Evolutionary conservation across 2,329 filamentous ascomycete species (phyloP).

Genomic region (Neonectria ditissima): DNA sequence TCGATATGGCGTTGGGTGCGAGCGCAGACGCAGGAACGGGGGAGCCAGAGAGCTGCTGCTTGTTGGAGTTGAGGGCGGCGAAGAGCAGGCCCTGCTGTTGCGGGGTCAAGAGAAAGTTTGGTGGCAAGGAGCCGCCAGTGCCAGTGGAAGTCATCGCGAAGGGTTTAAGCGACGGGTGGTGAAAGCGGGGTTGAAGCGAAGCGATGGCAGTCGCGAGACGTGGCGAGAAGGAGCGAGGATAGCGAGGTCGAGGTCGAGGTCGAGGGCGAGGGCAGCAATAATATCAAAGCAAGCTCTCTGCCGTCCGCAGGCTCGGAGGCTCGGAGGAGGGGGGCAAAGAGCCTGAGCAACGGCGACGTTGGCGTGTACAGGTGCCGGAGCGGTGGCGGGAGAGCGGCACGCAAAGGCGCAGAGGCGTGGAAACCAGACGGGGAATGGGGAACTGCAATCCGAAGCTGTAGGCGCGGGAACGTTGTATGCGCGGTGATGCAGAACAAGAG

Average conservation of each 20-base stretch:
- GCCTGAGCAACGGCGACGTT: constrained; percentile 40
- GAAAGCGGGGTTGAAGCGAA: constrained; percentile 12
- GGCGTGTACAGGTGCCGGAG: constrained; percentile 28
- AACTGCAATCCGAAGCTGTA: constrained; percentile 1
- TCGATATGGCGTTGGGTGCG: constrained; percentile 53
- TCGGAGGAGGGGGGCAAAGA: constrained; percentile 42
- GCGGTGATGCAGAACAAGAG: neutral
- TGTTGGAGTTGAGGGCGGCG: constrained; percentile 81
- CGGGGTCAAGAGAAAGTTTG: constrained; percentile 76
- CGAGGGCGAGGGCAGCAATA: constrained; percentile 21
- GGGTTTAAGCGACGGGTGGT: constrained; percentile 14
- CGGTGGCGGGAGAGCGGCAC: constrained; percentile 2
- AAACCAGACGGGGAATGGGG: constrained; percentile 27
- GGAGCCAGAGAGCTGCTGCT: constrained; percentile 50
- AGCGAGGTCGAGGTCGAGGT: constrained; percentile 6
- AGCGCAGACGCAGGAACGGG: constrained; percentile 46
- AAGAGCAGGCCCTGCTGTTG: constrained; percentile 82
- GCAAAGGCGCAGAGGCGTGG: constrained; percentile 13
- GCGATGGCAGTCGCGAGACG: constrained; percentile 23
- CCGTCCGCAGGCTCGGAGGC: constrained; percentile 41
- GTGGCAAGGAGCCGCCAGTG: constrained; percentile 55
- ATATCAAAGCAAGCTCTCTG: constrained; percentile 44
- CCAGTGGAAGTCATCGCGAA: constrained; percentile 64
- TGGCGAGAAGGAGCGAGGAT: constrained; percentile 13
- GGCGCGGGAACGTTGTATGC: neutral